phyloP scores from a whole-genome alignment of 164 flowering plant species.

The Piper betle region DNA sequence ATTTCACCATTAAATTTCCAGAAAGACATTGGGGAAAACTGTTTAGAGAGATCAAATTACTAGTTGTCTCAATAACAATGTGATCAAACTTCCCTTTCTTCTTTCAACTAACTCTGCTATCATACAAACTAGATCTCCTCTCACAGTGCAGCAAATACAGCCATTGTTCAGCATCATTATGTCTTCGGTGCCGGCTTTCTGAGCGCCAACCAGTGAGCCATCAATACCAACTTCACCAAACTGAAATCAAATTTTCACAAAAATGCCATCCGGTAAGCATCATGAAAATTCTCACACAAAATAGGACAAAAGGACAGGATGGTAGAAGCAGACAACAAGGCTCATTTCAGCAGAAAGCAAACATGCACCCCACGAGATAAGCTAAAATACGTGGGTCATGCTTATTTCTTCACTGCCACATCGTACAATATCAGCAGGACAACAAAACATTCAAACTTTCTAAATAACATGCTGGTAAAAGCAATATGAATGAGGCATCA shows the following conservation, averaged over 20 bases:
- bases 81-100: constrained; percentile 90
- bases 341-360: too few species aligned
- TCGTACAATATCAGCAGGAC: too few species aligned
- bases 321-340: too few species aligned
- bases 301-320: too few species aligned
- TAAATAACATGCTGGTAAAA: too few species aligned
- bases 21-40: not conserved
- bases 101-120: constrained; percentile 63
- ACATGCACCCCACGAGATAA: too few species aligned
- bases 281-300: too few species aligned
- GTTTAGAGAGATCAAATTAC: constrained; percentile 17
- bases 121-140: constrained; percentile 98
- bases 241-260: constrained; percentile 25
- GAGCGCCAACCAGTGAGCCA: constrained; percentile 92
- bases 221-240: constrained; percentile 97
- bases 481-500: too few species aligned
- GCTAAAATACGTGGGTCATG: too few species aligned
- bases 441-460: too few species aligned
- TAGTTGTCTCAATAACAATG: constrained; percentile 95
- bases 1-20: too few species aligned
- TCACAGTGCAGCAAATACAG: constrained; percentile 93
- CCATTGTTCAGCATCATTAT: constrained; percentile 96
- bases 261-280: not conserved
- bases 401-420: too few species aligned
- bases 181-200: constrained; percentile 83